Evolutionary conservation across 768 basidiomycete genomes (phyloP).

Genomic region (Melanogaster broomeanus): DNA sequence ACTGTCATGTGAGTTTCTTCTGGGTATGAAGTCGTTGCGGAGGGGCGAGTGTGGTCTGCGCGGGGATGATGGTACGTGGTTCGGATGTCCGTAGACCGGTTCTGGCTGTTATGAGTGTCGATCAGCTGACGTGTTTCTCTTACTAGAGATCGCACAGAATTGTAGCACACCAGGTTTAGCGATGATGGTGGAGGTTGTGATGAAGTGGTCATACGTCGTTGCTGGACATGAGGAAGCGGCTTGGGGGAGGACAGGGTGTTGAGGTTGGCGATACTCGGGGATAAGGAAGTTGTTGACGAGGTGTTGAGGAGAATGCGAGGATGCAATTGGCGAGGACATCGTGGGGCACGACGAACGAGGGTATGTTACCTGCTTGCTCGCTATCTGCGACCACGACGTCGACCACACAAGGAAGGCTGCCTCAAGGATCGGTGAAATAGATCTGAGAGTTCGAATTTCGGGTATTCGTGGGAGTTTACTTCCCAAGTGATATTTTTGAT

Average conservation of each 20-base stretch:
- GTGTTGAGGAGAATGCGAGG: slow-evolving; percentile 31
- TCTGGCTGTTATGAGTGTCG: slow-evolving; percentile 38
- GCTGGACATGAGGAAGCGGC: slow-evolving; percentile 25
- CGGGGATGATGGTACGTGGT: slow-evolving; percentile 21
- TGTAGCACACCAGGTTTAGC: slow-evolving; percentile 38
- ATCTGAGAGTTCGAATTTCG: slow-evolving; percentile 14
- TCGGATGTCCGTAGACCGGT: slow-evolving; percentile 41
- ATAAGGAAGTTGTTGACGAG: slow-evolving; percentile 32
- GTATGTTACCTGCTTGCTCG: slow-evolving; percentile 24
- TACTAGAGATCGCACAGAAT: neutral
- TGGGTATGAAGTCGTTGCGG: slow-evolving; percentile 57
- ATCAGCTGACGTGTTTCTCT: slow-evolving; percentile 11
- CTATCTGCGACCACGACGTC: slow-evolving; percentile 29
- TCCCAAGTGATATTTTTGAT: slow-evolving; percentile 10
- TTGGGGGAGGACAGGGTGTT: slow-evolving; percentile 32
- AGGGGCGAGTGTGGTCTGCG: slow-evolving; percentile 71
- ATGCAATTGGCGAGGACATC: slow-evolving; percentile 21
- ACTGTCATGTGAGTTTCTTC: slow-evolving; percentile 52
- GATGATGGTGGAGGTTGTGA: slow-evolving; percentile 41
- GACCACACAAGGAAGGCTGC: slow-evolving; percentile 11
- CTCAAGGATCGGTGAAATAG: neutral
- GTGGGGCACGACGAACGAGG: slow-evolving; percentile 17
- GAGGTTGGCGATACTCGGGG: slow-evolving; percentile 35
- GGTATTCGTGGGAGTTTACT: slow-evolving; percentile 21
- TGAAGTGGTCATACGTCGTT: slow-evolving; percentile 40